phyloP scores from a whole-genome alignment of 148 eudicot species.

The Vaccinium macrocarpon region DNA sequence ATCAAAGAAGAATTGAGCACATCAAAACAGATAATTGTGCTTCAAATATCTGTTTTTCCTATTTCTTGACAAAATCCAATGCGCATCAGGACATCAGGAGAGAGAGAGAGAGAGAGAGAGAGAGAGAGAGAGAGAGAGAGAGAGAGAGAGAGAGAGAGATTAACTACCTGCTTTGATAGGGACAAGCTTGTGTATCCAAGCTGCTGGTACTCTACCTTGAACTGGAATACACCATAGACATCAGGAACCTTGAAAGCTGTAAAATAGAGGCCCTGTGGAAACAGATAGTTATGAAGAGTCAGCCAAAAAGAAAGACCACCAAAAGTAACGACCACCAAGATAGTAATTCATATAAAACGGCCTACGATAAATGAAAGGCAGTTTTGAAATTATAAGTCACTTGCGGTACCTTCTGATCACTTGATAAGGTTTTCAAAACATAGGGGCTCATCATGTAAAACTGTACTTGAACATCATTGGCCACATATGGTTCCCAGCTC shows the following conservation, averaged over 20 bases:
- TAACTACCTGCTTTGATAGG: constrained; percentile 75
- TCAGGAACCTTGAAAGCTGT: constrained; percentile 89
- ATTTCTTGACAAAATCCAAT: neutral
- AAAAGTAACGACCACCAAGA: no score
- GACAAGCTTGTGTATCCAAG: constrained; percentile 92
- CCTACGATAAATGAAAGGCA: neutral
- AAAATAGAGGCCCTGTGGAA: constrained; percentile 60
- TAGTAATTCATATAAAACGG: neutral
- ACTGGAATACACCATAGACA: constrained; percentile 96
- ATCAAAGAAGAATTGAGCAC: neutral
- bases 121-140: neutral
- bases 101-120: neutral
- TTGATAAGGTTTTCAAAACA: constrained; percentile 77
- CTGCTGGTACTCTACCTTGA: constrained; percentile 88
- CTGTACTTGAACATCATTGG: constrained; percentile 63
- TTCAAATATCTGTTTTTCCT: neutral
- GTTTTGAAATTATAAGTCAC: neutral
- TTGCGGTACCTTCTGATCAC: constrained; percentile 25
- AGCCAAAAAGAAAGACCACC: no score
- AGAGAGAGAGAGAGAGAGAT: neutral
- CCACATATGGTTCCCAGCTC: constrained; percentile 82
- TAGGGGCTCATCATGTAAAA: constrained; percentile 96
- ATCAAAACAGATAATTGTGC: neutral
- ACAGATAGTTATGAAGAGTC: neutral
- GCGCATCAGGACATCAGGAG: neutral